Evolutionary conservation across 106 monocot species (phyloP).

Genomic region (Dendrobium chrysotoxum): DNA sequence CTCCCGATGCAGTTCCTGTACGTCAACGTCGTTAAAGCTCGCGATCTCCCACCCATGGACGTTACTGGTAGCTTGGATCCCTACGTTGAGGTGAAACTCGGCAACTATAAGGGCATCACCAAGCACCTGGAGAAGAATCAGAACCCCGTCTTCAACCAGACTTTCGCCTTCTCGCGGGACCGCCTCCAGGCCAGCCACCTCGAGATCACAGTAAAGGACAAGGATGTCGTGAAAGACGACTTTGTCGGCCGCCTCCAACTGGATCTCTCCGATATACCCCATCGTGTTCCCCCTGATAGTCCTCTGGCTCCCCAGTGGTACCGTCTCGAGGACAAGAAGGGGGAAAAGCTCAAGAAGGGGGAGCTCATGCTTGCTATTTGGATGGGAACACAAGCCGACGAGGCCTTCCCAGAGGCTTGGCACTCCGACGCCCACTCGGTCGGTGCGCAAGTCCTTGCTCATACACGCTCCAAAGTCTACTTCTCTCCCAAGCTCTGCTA

Average conservation of each 20-base stretch:
- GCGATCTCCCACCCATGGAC: constrained; percentile 70
- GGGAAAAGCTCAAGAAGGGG: constrained; percentile 39
- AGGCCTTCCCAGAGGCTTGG: constrained; percentile 82
- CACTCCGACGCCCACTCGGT: constrained; percentile 67
- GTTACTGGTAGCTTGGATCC: constrained; percentile 62
- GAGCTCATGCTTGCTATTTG: constrained; percentile 90
- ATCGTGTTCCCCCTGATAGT: constrained; percentile 72
- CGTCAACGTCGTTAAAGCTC: constrained; percentile 80
- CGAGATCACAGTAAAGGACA: constrained; percentile 73
- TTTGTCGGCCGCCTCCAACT: constrained; percentile 55
- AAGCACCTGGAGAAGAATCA: constrained; percentile 55
- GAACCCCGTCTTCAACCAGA: constrained; percentile 58
- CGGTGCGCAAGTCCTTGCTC: constrained; percentile 21
- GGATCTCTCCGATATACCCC: constrained; percentile 58
- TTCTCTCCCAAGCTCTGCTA: constrained; percentile 89
- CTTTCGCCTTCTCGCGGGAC: constrained; percentile 76
- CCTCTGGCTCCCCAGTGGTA: constrained; percentile 94
- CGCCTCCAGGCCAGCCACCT: constrained; percentile 53
- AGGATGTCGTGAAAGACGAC: constrained; percentile 67
- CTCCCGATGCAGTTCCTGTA: constrained; percentile 85
- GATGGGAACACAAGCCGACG: constrained; percentile 95
- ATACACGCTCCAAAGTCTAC: constrained; percentile 85
- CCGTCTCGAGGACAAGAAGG: constrained; percentile 51
- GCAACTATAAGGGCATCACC: constrained; percentile 78
- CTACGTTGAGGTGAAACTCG: constrained; percentile 83